Conservation (phyloP, 2,329 filamentous ascomycete genomes). For the Colletotrichum gigasporum region DNA sequence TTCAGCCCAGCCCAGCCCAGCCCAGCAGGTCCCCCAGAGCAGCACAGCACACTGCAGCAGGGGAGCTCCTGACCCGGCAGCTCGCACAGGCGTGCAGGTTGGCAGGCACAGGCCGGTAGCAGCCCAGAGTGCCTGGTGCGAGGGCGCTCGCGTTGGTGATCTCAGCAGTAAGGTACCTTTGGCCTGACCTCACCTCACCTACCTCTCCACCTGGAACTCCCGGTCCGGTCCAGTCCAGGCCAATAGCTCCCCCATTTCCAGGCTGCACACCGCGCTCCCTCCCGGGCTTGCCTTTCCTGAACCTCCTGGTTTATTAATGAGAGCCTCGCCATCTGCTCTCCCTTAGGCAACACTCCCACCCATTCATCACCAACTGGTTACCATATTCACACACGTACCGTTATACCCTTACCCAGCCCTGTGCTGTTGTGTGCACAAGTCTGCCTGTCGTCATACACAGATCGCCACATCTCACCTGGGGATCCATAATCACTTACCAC, state of each 20-base stretch:
- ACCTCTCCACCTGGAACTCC: constrained; percentile 24
- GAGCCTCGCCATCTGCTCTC: constrained; percentile 17
- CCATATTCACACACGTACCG: constrained; percentile 10
- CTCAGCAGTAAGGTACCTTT: background rate
- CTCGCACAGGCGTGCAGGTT: background rate
- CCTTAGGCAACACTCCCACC: constrained; percentile 29
- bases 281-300: constrained; percentile 20
- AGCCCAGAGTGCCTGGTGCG: background rate
- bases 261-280: constrained; percentile 25
- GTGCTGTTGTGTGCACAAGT: constrained; percentile 5
- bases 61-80: constrained; percentile 5
- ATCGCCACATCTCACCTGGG: constrained; percentile 10
- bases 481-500: constrained; percentile 12
- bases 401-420: too few species aligned
- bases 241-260: constrained; percentile 26
- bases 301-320: constrained; percentile 27
- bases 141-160: background rate
- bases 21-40: background rate
- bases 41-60: background rate
- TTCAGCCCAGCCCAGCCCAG: background rate
- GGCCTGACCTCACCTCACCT: background rate
- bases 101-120: background rate
- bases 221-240: background rate
- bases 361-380: constrained; percentile 18
- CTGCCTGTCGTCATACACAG: constrained; percentile 7